These are phyloP conservation scores for Albophoma yamanashiensis DNA, from an alignment of 2,329 filamentous ascomycete species.

Conservation along the genomic window DNA sequence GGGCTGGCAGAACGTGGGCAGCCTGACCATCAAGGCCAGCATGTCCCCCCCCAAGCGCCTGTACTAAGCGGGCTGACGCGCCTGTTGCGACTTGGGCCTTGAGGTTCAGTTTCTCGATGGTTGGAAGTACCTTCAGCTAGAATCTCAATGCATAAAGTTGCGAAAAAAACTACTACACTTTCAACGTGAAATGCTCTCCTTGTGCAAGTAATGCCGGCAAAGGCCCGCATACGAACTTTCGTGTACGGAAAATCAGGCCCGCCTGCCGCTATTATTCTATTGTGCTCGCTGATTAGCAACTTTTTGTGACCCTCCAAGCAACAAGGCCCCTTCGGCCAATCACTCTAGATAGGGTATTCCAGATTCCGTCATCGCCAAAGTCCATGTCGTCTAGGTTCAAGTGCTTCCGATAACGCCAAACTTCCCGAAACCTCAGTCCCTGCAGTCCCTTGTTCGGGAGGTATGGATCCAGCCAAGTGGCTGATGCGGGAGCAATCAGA, in stretches of 20 bases:
- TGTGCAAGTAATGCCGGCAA: neutral
- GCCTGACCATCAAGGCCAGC: slow-evolving; percentile 98
- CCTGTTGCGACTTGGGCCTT: slow-evolving; percentile 6
- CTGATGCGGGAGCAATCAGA: slow-evolving; percentile 63
- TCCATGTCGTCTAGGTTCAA: slow-evolving; percentile 73
- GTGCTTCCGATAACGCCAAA: slow-evolving; percentile 59
- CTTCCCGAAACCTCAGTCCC: slow-evolving; percentile 54
- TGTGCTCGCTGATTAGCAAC: slow-evolving; percentile 25
- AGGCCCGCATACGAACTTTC: too few species aligned
- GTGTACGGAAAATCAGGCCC: neutral
- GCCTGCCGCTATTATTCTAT: neutral
- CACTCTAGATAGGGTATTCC: slow-evolving; percentile 58
- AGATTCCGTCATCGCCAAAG: slow-evolving; percentile 66
- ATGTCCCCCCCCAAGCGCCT: slow-evolving; percentile 98
- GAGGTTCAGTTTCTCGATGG: neutral
- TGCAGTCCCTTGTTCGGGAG: slow-evolving; percentile 46
- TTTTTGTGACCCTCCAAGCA: slow-evolving; percentile 56
- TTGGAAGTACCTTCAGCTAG: slow-evolving; percentile 2
- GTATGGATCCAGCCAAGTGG: slow-evolving; percentile 57
- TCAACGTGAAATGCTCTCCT: neutral
- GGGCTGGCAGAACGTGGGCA: slow-evolving; percentile 99
- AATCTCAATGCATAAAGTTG: slow-evolving; percentile 2
- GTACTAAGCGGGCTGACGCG: slow-evolving; percentile 55
- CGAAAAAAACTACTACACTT: neutral
- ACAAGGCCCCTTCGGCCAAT: slow-evolving; percentile 51